These are phyloP conservation scores for Umbelopsis sp. DNA, from an alignment of 192 early-diverging fungal species.

Conservation along the genomic window DNA sequence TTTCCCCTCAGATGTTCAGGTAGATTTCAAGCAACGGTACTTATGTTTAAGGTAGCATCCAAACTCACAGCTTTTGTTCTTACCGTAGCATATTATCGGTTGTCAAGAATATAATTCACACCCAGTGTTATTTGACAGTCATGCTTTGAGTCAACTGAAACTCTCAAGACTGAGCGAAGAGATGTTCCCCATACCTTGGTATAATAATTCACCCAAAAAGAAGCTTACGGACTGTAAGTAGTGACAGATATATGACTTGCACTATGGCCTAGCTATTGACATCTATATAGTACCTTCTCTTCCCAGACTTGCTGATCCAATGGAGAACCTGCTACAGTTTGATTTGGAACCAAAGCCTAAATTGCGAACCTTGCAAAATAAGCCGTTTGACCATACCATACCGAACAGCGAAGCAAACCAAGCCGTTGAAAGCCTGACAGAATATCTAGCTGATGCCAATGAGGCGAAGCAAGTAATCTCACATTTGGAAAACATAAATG, in stretches of 20 bases:
- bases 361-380: slow-evolving; percentile 43
- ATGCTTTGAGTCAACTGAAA: slow-evolving; percentile 62
- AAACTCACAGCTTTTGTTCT: background rate
- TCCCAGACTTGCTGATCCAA: background rate
- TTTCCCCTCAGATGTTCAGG: slow-evolving; percentile 69
- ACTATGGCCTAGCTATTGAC: background rate
- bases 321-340: slow-evolving; percentile 49
- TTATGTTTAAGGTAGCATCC: background rate
- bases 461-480: slow-evolving; percentile 35
- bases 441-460: slow-evolving; percentile 40
- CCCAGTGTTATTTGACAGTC: slow-evolving; percentile 65
- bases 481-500: slow-evolving; percentile 3
- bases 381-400: slow-evolving; percentile 28
- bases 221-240: slow-evolving; percentile 29
- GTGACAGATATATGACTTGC: background rate
- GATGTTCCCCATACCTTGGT: slow-evolving; percentile 76
- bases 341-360: slow-evolving; percentile 66
- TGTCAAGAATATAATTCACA: slow-evolving; percentile 65
- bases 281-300: background rate
- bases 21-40: slow-evolving; percentile 7
- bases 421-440: slow-evolving; percentile 24
- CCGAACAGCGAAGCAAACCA: slow-evolving; percentile 9
- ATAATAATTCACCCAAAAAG: slow-evolving; percentile 45
- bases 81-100: slow-evolving; percentile 72
- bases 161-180: slow-evolving; percentile 64